These are phyloP conservation scores for Neonectria magnoliae DNA, from an alignment of 2,329 filamentous ascomycete genomes.

Conservation along the genomic window DNA sequence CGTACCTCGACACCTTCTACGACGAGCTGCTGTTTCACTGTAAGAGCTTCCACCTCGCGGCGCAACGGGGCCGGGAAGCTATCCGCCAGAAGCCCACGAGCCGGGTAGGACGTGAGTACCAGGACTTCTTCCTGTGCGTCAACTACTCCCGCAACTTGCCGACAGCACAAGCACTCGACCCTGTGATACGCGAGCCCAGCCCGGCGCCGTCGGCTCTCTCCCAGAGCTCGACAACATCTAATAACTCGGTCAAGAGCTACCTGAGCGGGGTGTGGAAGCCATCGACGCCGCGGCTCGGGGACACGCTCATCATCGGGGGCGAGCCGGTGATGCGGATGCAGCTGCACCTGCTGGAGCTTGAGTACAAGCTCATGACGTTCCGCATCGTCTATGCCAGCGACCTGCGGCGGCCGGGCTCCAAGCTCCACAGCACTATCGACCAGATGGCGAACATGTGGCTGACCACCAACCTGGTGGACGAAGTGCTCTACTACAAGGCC, in stretches of 20 bases:
- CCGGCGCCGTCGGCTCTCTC: conserved; percentile 19
- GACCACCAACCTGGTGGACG: conserved; percentile 22
- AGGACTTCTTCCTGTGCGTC: conserved; percentile 46
- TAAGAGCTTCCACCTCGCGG: conserved; percentile 43
- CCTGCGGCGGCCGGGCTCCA: conserved; percentile 5
- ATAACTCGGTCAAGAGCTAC: conserved; percentile 10
- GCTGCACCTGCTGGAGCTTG: conserved; percentile 22
- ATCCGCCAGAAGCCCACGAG: conserved; percentile 28
- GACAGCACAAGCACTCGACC: background rate
- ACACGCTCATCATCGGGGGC: background rate
- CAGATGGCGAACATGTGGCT: conserved; percentile 24
- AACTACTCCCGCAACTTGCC: conserved; percentile 41
- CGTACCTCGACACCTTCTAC: conserved; percentile 17
- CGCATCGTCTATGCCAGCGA: conserved; percentile 22
- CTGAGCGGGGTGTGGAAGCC: conserved; percentile 16
- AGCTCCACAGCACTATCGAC: conserved; percentile 16
- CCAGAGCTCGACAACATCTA: conserved; percentile 7
- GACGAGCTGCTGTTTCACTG: conserved; percentile 35
- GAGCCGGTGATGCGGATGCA: conserved; percentile 20
- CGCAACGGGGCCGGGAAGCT: conserved; percentile 41
- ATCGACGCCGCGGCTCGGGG: conserved; percentile 11
- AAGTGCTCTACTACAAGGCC: conserved; percentile 21
- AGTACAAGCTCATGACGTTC: conserved; percentile 25
- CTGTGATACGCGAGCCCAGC: conserved; percentile 9
- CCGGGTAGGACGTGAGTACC: conserved; percentile 20